Evolutionary conservation across 352 stramenopile species (phyloP), one percentile per base, ranked within the genome.

Genomic region (Phytophthora capsici): DNA sequence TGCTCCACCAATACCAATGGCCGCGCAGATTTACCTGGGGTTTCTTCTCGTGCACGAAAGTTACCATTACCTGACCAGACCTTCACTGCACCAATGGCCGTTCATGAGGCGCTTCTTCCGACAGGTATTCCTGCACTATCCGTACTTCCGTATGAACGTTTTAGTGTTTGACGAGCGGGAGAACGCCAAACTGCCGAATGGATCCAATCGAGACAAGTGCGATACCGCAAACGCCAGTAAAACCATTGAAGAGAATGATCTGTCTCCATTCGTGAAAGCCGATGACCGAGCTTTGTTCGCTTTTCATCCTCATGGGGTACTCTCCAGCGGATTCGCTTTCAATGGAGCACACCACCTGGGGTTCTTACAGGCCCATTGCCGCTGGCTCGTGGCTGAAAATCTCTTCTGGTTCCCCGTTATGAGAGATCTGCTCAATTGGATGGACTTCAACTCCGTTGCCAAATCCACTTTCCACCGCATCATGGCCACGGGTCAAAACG

Each of bases 231-330:
- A 47, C 13, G 60, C 60, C 13, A 53, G 17, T 19, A 62, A 69
- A 9, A 22, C 45, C 4, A 34, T 60, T 43, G 53, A 65, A 20
- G 50, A 64, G 44, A 68, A 69, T 20, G 47, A 57, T 37, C 1
- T 53, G 5, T 67, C 45, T 17, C 41, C 50, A 16, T 61, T 37
- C 25, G 45, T 71, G 17, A 58, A 56, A 23, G 22, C 47, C 16
- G 20, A 75, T 40, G 67, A 67, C 25, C 47, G 36, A n/a, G 52
- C 62, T 6, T 10, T 75, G 6, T 75, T 75, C 40, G 73, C 76
- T 19, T 90, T 89, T 54, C 84, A 90, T 43, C 84, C 84, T n/a
- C 84, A 91, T 46, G 82, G 84, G 16, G 74, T 88, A n/a, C 61
- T 90, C 23, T 76, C 77, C 3, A 75, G 53, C 49, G 84, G 84